Evolutionary conservation across 306 rosid genomes (phyloP).

Genomic region (Dicorynia guianensis): DNA sequence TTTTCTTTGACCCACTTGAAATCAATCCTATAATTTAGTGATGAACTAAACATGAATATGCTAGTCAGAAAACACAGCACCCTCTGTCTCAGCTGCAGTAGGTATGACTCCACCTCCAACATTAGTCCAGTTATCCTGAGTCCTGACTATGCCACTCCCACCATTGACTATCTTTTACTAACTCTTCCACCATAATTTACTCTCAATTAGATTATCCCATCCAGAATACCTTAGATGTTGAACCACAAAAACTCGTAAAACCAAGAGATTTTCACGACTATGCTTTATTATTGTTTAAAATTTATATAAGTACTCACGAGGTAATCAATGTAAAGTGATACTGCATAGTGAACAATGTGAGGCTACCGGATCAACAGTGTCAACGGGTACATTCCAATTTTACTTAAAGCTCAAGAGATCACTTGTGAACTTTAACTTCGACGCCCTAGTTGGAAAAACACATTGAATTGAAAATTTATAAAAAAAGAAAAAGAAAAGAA

Average conservation of each 20-base stretch:
- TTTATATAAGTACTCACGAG: neutral
- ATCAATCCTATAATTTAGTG: constrained; percentile 1
- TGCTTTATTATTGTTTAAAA: neutral
- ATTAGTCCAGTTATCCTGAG: constrained; percentile 13
- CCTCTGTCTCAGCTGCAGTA: constrained; percentile 11
- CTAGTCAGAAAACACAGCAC: constrained; percentile 17
- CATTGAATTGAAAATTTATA: constrained; percentile 18
- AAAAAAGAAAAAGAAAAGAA: too few species aligned
- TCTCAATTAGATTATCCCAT: neutral
- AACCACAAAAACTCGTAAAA: neutral
- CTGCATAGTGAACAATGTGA: neutral
- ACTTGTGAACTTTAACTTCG: neutral
- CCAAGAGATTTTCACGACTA: neutral
- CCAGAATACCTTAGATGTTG: neutral
- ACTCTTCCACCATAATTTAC: constrained; percentile 13
- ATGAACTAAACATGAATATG: constrained; percentile 5
- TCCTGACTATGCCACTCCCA: constrained; percentile 26
- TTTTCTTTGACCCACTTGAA: constrained; percentile 4
- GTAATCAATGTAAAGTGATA: neutral
- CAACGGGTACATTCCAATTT: neutral
- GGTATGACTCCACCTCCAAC: constrained; percentile 18
- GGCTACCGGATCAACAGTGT: neutral
- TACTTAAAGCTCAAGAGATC: neutral
- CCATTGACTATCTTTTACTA: constrained; percentile 32
- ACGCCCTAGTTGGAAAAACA: neutral